Evolutionary conservation across 1,139 yeast species (phyloP).

Genomic region (Starmera stellimalicola): DNA sequence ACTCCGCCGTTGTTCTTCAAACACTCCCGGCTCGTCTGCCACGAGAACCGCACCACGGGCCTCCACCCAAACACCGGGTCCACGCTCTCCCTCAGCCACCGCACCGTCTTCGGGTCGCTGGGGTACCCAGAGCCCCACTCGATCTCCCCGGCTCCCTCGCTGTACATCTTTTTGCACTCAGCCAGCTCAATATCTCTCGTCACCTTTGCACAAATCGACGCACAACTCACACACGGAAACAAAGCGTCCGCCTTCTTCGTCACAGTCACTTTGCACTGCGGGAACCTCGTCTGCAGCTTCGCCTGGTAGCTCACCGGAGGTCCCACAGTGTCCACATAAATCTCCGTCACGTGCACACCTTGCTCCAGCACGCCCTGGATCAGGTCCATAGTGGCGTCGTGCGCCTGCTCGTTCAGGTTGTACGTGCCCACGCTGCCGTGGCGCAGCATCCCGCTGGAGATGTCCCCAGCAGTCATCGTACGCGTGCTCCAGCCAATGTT

Average conservation of each 20-base stretch:
- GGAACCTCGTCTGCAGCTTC: slow-evolving; percentile 63
- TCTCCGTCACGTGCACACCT: slow-evolving; percentile 57
- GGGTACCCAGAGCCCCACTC: slow-evolving; percentile 90
- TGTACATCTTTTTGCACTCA: slow-evolving; percentile 8
- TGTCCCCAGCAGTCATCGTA: slow-evolving; percentile 79
- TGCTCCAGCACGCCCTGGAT: slow-evolving; percentile 51
- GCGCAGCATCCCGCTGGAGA: slow-evolving; percentile 80
- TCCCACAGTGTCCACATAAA: slow-evolving; percentile 94
- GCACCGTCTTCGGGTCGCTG: slow-evolving; percentile 74
- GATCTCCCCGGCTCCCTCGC: slow-evolving; percentile 7
- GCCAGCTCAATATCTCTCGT: slow-evolving; percentile 71
- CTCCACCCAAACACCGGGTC: slow-evolving; percentile 87
- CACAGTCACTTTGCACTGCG: slow-evolving; percentile 67
- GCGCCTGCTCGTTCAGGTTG: slow-evolving; percentile 92
- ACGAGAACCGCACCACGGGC: slow-evolving; percentile 69
- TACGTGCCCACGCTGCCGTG: slow-evolving; percentile 47
- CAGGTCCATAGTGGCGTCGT: slow-evolving; percentile 78
- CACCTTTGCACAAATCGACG: slow-evolving; percentile 95
- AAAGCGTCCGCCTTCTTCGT: slow-evolving; percentile 91
- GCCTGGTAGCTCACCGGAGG: slow-evolving; percentile 81
- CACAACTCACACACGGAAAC: slow-evolving; percentile 92
- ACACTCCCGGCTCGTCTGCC: slow-evolving; percentile 87
- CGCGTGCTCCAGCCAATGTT: slow-evolving; percentile 87
- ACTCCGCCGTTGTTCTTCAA: slow-evolving; percentile 44
- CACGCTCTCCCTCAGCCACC: slow-evolving; percentile 56